Evolutionary conservation across 1,284 basidiomycete genomes (phyloP).

Genomic region (Sanghuangporus sanghuang): DNA sequence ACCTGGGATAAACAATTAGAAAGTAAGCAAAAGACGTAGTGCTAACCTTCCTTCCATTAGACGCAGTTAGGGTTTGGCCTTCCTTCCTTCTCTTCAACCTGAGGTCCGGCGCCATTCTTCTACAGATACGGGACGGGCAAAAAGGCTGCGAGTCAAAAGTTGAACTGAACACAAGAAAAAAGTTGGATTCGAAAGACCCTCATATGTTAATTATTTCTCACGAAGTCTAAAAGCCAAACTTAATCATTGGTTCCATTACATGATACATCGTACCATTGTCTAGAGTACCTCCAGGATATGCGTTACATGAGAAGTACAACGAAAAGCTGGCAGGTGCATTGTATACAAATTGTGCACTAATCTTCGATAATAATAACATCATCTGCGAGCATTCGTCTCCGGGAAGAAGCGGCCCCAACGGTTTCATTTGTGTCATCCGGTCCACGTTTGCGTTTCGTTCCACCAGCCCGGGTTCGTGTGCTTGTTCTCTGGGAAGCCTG

Average conservation of each 20-base stretch:
- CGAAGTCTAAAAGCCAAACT: slow-evolving; percentile 6
- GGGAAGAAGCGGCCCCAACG: slow-evolving; percentile 19
- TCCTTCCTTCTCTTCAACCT: slow-evolving; percentile 2
- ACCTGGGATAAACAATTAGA: neutral
- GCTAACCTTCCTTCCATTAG: neutral
- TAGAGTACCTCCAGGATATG: neutral
- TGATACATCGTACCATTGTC: neutral
- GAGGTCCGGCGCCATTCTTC: neutral
- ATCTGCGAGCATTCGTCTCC: slow-evolving; percentile 16
- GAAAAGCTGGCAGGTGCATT: too few species aligned
- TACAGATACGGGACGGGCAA: neutral
- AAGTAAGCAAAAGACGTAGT: neutral
- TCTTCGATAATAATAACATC: slow-evolving; percentile 40
- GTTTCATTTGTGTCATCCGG: slow-evolving; percentile 17
- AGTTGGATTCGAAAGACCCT: neutral
- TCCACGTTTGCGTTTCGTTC: slow-evolving; percentile 27
- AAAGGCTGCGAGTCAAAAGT: neutral
- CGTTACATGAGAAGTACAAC: neutral
- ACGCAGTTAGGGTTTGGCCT: neutral
- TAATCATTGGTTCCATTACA: neutral
- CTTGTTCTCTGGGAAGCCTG: neutral
- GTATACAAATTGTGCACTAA: slow-evolving; percentile 16
- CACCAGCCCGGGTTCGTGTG: slow-evolving; percentile 4
- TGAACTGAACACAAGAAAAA: neutral
- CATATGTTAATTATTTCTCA: neutral